Conservation (phyloP, 306 rosid genomes). For the Myrica gale region DNA sequence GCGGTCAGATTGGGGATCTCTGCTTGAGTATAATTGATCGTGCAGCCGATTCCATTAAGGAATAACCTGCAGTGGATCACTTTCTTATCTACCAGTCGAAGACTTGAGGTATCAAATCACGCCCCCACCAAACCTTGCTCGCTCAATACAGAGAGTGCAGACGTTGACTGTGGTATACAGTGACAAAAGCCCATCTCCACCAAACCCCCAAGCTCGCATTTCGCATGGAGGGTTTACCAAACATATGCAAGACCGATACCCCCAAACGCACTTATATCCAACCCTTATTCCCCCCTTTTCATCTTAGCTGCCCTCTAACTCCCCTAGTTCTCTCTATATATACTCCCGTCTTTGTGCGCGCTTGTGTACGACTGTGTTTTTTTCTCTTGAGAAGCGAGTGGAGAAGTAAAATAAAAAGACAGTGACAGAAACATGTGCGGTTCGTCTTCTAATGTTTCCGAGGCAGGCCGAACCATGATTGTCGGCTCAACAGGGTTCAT, state of each 20-base stretch:
- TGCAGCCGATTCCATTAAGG: too few relatives aligned
- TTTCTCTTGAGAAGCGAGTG: too few relatives aligned
- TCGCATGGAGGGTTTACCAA: background rate
- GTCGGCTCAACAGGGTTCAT: slow-evolving; percentile 12
- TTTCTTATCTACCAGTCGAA: background rate
- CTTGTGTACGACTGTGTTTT: background rate
- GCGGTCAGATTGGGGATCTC: too few relatives aligned
- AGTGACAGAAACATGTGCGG: slow-evolving; percentile 5
- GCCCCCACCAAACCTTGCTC: background rate
- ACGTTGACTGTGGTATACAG: background rate
- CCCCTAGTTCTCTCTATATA: background rate
- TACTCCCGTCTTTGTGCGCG: too few relatives aligned
- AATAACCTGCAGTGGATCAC: too few relatives aligned
- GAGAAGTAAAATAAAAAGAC: too few relatives aligned
- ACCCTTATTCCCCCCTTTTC: background rate
- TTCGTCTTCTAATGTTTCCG: background rate
- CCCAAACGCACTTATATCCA: background rate
- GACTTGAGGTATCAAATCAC: background rate
- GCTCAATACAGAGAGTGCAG: background rate
- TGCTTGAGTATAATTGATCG: too few relatives aligned
- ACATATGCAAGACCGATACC: background rate
- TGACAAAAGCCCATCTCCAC: background rate
- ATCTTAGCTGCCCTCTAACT: background rate
- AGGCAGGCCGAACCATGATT: background rate
- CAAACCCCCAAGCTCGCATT: background rate